Conservation (phyloP, 75 land plant species). For the Pinus albicaulis region DNA sequence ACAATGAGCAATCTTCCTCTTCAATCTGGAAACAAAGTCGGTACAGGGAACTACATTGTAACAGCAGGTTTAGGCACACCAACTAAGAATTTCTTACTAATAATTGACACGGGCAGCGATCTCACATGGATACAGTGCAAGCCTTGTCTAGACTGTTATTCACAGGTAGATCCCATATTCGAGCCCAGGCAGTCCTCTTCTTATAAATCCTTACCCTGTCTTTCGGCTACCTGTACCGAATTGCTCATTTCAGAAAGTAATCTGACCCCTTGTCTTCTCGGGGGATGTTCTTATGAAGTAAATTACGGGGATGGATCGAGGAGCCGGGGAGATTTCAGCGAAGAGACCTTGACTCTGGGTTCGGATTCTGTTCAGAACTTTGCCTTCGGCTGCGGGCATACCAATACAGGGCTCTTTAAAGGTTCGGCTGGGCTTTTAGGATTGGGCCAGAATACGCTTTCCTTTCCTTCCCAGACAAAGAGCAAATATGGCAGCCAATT, state of each 20-base stretch:
- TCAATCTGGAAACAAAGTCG: constrained; percentile 23
- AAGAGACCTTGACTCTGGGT: constrained; percentile 39
- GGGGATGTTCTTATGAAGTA: constrained; percentile 28
- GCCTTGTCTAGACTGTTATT: constrained; percentile 58
- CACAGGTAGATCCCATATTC: constrained; percentile 54
- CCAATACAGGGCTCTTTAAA: constrained; percentile 57
- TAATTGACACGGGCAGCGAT: constrained; percentile 74
- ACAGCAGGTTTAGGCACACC: constrained; percentile 37
- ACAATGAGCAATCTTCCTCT: not conserved
- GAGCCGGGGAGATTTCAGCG: constrained; percentile 49
- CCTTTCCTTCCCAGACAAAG: constrained; percentile 53
- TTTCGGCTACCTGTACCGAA: constrained; percentile 11
- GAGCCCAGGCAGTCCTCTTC: constrained; percentile 51
- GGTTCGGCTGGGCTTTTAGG: constrained; percentile 69
- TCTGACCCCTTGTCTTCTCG: constrained; percentile 6
- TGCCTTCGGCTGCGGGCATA: constrained; percentile 75
- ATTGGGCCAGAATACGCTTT: constrained; percentile 51
- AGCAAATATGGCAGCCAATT: constrained; percentile 34
- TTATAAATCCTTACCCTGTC: constrained; percentile 40
- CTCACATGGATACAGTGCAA: constrained; percentile 78
- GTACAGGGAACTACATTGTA: constrained; percentile 41
- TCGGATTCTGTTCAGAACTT: constrained; percentile 29
- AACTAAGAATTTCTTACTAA: constrained; percentile 15
- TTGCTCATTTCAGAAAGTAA: not conserved
- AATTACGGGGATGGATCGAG: constrained; percentile 63